These are phyloP conservation scores for Vigna nakashimae DNA, from an alignment of 306 rosid genomes.

Conservation along the genomic window DNA sequence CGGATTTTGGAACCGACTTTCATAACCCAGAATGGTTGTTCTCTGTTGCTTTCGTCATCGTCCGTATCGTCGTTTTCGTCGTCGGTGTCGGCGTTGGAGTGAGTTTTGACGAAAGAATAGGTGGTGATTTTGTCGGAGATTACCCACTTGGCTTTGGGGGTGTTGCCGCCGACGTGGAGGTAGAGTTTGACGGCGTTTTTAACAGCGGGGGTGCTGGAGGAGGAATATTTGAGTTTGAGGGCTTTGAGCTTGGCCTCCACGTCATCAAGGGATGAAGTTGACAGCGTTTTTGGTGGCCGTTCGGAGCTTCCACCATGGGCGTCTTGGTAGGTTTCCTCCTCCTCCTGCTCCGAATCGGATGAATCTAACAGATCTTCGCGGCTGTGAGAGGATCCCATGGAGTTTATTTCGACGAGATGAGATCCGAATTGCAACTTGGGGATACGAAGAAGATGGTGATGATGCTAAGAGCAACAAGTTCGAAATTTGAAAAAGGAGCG, in stretches of 20 bases:
- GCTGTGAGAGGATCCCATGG: constrained; percentile 82
- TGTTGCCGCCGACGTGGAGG: constrained; percentile 76
- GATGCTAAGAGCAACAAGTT: constrained; percentile 55
- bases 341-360: constrained; percentile 59
- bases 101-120: constrained; percentile 62
- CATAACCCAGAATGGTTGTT: constrained; percentile 68
- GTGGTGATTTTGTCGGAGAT: constrained; percentile 72
- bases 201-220: constrained; percentile 52
- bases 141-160: constrained; percentile 91
- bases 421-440: not conserved
- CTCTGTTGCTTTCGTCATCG: constrained; percentile 52
- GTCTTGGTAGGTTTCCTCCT: constrained; percentile 58
- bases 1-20: constrained; percentile 72
- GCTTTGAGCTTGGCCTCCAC: constrained; percentile 89
- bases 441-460: not conserved
- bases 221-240: constrained; percentile 73
- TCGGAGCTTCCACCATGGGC: constrained; percentile 66
- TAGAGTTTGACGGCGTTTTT: constrained; percentile 88
- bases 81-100: constrained; percentile 40
- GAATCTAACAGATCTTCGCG: constrained; percentile 63
- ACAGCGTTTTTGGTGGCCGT: constrained; percentile 52
- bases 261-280: constrained; percentile 63
- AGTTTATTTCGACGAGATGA: not conserved
- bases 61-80: constrained; percentile 7
- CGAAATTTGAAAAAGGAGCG: constrained; percentile 63